Percentiles rank a stretch among this genome's conserved stretches.
These are phyloP conservation scores for Mycena galericulata DNA, from an alignment of 768 basidiomycete genomes.

Conservation along the genomic window DNA sequence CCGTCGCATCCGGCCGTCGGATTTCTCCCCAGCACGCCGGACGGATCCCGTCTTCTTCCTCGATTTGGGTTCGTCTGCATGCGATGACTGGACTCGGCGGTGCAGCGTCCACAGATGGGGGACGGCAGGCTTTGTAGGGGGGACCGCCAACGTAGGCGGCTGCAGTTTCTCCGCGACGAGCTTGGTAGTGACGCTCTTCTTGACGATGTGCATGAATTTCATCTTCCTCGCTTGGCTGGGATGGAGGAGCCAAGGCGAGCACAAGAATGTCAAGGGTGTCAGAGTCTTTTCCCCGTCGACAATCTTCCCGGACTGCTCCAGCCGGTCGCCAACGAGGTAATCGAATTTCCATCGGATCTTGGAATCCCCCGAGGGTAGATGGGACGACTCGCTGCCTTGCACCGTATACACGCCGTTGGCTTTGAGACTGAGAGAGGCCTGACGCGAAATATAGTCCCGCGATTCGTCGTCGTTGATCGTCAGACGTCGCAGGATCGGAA, in stretches of 20 bases:
- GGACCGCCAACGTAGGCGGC: constrained; percentile 45
- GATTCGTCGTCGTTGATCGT: constrained; percentile 75
- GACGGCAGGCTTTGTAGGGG: constrained; percentile 15
- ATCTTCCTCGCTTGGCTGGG: constrained; percentile 75
- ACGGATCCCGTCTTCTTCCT: constrained; percentile 31
- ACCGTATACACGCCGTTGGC: constrained; percentile 82
- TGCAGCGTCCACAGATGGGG: constrained; percentile 41
- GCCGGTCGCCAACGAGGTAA: constrained; percentile 75
- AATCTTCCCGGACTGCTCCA: constrained; percentile 57
- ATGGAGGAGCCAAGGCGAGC: constrained; percentile 76
- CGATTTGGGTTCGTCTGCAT: constrained; percentile 37
- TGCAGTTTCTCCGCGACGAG: constrained; percentile 71
- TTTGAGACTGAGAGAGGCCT: constrained; percentile 78
- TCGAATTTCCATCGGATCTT: constrained; percentile 80
- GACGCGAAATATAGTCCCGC: constrained; percentile 80
- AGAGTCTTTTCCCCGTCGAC: constrained; percentile 78
- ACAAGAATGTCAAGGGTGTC: constrained; percentile 80
- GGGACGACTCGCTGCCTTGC: constrained; percentile 68
- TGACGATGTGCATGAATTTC: constrained; percentile 76
- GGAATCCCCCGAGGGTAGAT: constrained; percentile 37
- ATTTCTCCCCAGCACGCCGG: constrained; percentile 20
- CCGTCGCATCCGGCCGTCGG: background rate
- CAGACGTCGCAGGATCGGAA: constrained; percentile 78
- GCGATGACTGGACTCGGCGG: constrained; percentile 41
- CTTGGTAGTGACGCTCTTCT: constrained; percentile 77